Base-by-base conservation (phyloP, 139 green algal genomes). In the Micractinium conductrix region DNA sequence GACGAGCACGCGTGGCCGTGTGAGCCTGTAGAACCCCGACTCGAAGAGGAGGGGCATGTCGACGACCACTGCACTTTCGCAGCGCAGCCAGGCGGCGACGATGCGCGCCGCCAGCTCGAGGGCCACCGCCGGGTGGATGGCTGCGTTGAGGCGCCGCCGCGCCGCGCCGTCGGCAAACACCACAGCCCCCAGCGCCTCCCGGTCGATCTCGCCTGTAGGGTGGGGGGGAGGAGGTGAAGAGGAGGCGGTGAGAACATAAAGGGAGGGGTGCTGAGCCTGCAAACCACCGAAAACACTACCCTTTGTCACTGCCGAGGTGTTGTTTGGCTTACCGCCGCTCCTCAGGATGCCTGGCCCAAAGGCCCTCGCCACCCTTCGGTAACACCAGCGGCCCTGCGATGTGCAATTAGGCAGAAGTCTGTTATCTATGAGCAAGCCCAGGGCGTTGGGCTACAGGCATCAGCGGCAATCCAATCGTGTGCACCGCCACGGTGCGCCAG, bases 31-130 rank as follows among this genome's bases (percentile, higher is more conserved):
- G 19, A 83, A 83, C 0, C 90, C 89, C 12, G 91, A 95, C 81
- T 98, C 95, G 80, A 98, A 97, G 16, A 98, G 91, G 55, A 98
- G 88, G 0, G 95, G 95, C 93, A 97, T 96, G 83, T 98, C 95
- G 2, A 98, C 76, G 0, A 96, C 88, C 88, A 94, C 87, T 0
- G 92, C 30, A 24, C 58, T 76, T 3, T 78, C 82, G 79, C 81
- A 92, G 0, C 4, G 42, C 1, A 95, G 48, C 92, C 92, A 96
- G 50, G 81, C 28, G 12, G 37, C 0, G 5, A 93, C 16, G 26
- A 98, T 43, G 40, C 90, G 79, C 19, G 45, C 55, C 1, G 89
- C 40, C 19, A 97, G 74, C 44, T 89, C 87, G n/a, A 93, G 1
- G 2, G 85, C 35, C 22, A 98, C 85, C 6, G 92, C 89, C 0